A percentile compares a stretch with the other conserved stretches of the same genome.
These are phyloP conservation scores for Blastobotrys apis DNA, from an alignment of 1,139 yeast genomes.

Conservation along the genomic window DNA sequence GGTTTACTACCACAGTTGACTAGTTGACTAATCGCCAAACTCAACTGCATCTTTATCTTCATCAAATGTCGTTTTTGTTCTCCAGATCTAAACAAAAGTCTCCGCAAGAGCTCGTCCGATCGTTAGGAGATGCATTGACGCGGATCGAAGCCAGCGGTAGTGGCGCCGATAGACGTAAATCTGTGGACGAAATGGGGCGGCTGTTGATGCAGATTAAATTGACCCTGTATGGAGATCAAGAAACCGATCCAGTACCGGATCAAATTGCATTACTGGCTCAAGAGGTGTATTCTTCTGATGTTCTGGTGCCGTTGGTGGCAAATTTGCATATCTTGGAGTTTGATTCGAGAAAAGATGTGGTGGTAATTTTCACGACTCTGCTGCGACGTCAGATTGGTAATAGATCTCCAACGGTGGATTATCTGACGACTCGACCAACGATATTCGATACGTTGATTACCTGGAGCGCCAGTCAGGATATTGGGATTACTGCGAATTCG, in stretches of 20 bases:
- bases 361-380: slow-evolving; percentile 65
- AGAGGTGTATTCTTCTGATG: slow-evolving; percentile 70
- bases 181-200: slow-evolving; percentile 70
- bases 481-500: slow-evolving; percentile 70
- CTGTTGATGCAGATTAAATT: slow-evolving; percentile 63
- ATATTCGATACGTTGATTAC: slow-evolving; percentile 58
- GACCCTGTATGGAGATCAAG: slow-evolving; percentile 72
- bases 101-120: slow-evolving; percentile 76
- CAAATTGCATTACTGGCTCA: slow-evolving; percentile 64
- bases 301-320: slow-evolving; percentile 55
- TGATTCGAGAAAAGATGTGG: slow-evolving; percentile 84
- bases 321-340: slow-evolving; percentile 68
- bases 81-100: slow-evolving; percentile 83
- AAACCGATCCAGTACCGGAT: slow-evolving; percentile 67
- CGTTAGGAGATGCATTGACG: slow-evolving; percentile 65
- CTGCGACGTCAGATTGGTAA: slow-evolving; percentile 75
- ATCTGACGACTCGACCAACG: slow-evolving; percentile 62
- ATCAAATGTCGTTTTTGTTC: slow-evolving; percentile 77
- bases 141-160: slow-evolving; percentile 49
- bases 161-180: slow-evolving; percentile 10
- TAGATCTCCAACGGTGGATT: slow-evolving; percentile 83
- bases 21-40: too few species aligned
- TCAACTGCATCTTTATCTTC: neutral
- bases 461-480: slow-evolving; percentile 68
- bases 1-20: too few species aligned